Evolutionary conservation across 306 rosid species (phyloP), one percentile per base, ranked within the genome.

Genomic region (Casuarina equisetifolia): DNA sequence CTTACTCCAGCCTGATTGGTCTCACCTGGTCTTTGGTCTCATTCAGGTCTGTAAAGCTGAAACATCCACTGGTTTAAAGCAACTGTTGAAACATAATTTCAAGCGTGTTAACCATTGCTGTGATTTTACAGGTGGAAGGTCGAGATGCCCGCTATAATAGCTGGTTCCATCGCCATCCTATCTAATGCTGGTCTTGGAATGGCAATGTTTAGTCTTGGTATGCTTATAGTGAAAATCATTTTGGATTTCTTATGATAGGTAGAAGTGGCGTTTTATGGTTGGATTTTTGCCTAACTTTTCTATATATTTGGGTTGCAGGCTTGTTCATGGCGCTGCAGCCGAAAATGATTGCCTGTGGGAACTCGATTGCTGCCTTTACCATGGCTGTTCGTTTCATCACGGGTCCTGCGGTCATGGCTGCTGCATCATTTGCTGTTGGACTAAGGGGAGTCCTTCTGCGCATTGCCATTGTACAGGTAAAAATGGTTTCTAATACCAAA

Each of bases 171-270:
- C 2, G 51, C 90, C 40, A 93, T 93, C 83, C 79, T 91, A 40
- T 93, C 98, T 3, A 86, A 89, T 77, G 97, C 97, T 2, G 98
- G 98, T 5, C 94, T 93, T 16, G 98, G 98, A 68, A 93, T 93
- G 98, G 98, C 97, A 19, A 93, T 93, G 98, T 93, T 93, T 79
- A 93, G 98, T 71, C 97, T 93, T 36, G 97, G 97, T 93, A 89
- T 12, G 46, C 2, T 61, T 2, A 39, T 53, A 25, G 17, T 1
- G 6, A 38, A 57, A 19, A 4, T 2, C 42, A 45, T 42, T 38
- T n/a, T 76, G 3, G 11, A 12, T 35, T 70, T 51, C 39, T 16
- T 2, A 44, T n/a, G 17, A 52, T 8, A 39, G 9, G 40, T 54
- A 36, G 12, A 5, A 10, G 7, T 6, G 17, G 10, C 42, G 9